Evolutionary conservation across 768 basidiomycete species (phyloP).

Genomic region (Hericium erinaceus): DNA sequence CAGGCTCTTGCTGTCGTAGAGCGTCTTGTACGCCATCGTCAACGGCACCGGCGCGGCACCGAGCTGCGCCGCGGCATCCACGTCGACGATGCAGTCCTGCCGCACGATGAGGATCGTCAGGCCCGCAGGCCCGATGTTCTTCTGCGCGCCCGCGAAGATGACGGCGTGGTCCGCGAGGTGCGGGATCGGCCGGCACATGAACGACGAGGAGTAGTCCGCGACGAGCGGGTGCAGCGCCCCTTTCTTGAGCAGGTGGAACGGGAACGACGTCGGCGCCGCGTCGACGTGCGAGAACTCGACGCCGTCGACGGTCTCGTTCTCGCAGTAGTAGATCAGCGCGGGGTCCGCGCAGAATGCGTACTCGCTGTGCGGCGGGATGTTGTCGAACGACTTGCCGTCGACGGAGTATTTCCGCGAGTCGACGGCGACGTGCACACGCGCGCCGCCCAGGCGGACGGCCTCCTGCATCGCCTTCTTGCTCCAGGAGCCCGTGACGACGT

Average conservation of each 20-base stretch:
- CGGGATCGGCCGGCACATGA: constrained; percentile 92
- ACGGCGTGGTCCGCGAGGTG: constrained; percentile 83
- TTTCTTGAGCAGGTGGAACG: constrained; percentile 43
- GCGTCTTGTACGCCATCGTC: constrained; percentile 73
- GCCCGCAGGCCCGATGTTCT: constrained; percentile 94
- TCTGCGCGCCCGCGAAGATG: constrained; percentile 95
- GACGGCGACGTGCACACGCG: constrained; percentile 57
- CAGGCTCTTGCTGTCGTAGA: constrained; percentile 66
- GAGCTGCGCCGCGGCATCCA: constrained; percentile 65
- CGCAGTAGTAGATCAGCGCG: constrained; percentile 95
- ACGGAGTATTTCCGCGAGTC: constrained; percentile 56
- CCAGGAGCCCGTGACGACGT: constrained; percentile 91
- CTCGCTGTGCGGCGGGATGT: constrained; percentile 62
- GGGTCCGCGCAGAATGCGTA: constrained; percentile 77
- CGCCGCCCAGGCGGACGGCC: constrained; percentile 57
- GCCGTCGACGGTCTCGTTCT: constrained; percentile 97
- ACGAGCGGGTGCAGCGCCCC: constrained; percentile 67
- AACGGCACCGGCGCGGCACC: constrained; percentile 72
- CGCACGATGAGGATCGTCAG: constrained; percentile 89
- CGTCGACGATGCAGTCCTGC: constrained; percentile 89
- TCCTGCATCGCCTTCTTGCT: constrained; percentile 80
- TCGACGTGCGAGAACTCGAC: constrained; percentile 69
- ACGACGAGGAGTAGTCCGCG: constrained; percentile 92
- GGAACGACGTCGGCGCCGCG: constrained; percentile 48
- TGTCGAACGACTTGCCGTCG: constrained; percentile 66